Conservation (phyloP, 1,139 yeast species). For the Lodderomyces oxycetoniae region DNA sequence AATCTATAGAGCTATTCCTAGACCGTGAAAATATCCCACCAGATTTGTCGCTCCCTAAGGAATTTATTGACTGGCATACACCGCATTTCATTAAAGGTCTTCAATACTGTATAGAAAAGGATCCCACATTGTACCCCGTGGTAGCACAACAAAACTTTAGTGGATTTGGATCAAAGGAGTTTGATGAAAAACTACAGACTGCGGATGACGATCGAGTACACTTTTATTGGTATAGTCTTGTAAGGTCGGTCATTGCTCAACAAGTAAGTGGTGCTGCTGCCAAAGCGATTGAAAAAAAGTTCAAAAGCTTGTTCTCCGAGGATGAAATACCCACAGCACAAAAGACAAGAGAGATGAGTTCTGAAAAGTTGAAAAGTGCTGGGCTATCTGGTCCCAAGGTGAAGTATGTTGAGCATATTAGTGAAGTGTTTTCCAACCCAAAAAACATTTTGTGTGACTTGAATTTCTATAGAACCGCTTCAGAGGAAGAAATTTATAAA, state of each 20-base stretch:
- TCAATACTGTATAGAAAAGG: slow-evolving; percentile 34
- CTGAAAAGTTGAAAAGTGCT: slow-evolving; percentile 50
- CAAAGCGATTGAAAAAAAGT: slow-evolving; percentile 49
- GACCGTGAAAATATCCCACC: slow-evolving; percentile 23
- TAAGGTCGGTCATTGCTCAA: slow-evolving; percentile 59
- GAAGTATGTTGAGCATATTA: slow-evolving; percentile 57
- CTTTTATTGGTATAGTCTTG: slow-evolving; percentile 37
- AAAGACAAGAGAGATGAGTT: slow-evolving; percentile 34
- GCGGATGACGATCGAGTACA: slow-evolving; percentile 25
- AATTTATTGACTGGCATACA: slow-evolving; percentile 38
- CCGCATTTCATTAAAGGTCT: slow-evolving; percentile 43
- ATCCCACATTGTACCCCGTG: slow-evolving; percentile 39
- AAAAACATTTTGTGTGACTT: slow-evolving; percentile 32
- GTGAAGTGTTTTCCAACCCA: slow-evolving; percentile 49
- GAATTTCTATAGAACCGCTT: slow-evolving; percentile 33
- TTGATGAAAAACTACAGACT: slow-evolving; percentile 5
- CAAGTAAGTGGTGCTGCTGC: slow-evolving; percentile 90
- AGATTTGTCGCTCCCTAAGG: slow-evolving; percentile 33
- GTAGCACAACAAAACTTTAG: slow-evolving; percentile 29
- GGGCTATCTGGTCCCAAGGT: slow-evolving; percentile 74
- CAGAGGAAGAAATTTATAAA: slow-evolving; percentile 48
- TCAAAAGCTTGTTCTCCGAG: slow-evolving; percentile 30
- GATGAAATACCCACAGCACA: slow-evolving; percentile 50
- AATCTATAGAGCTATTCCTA: slow-evolving; percentile 24
- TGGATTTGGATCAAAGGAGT: slow-evolving; percentile 13